Conservation (phyloP, 441 rosid genomes). For the Erodium texanum region DNA sequence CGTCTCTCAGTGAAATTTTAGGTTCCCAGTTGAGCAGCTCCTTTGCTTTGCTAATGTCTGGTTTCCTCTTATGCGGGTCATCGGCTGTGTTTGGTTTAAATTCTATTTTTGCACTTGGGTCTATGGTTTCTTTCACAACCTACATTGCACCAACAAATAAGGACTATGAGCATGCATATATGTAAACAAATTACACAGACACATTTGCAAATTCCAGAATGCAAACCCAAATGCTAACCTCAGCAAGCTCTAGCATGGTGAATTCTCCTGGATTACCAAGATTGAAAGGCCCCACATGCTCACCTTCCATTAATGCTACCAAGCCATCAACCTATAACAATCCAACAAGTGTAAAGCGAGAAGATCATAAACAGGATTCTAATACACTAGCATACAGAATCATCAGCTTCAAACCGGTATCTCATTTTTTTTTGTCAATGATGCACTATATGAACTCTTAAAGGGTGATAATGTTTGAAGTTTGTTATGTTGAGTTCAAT, state of each 20-base stretch:
- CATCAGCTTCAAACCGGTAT: background rate
- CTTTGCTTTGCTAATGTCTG: constrained; percentile 88
- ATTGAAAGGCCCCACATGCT: constrained; percentile 72
- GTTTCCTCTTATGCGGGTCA: constrained; percentile 93
- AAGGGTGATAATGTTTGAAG: background rate
- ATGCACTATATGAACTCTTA: background rate
- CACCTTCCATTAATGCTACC: constrained; percentile 83
- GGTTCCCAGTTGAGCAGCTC: constrained; percentile 90
- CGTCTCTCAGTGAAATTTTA: constrained; percentile 63
- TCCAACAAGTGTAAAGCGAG: too few relatives aligned
- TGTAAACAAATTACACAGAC: background rate
- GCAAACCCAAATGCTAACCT: constrained; percentile 37
- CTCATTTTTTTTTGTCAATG: background rate
- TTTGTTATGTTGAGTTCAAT: too few relatives aligned
- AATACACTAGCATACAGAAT: background rate
- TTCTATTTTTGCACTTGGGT: constrained; percentile 85
- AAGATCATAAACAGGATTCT: background rate
- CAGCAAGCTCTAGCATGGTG: constrained; percentile 95
- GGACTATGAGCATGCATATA: background rate
- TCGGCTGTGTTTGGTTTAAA: constrained; percentile 85
- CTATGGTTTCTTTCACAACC: constrained; percentile 88
- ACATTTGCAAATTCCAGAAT: background rate
- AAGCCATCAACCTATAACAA: constrained; percentile 79
- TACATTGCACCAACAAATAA: constrained; percentile 16
- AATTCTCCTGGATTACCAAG: constrained; percentile 34